Evolutionary conservation across 1,284 basidiomycete genomes (phyloP), one percentile per base, ranked within the genome.

Genomic region (Pseudozyma tsukubaensis): DNA sequence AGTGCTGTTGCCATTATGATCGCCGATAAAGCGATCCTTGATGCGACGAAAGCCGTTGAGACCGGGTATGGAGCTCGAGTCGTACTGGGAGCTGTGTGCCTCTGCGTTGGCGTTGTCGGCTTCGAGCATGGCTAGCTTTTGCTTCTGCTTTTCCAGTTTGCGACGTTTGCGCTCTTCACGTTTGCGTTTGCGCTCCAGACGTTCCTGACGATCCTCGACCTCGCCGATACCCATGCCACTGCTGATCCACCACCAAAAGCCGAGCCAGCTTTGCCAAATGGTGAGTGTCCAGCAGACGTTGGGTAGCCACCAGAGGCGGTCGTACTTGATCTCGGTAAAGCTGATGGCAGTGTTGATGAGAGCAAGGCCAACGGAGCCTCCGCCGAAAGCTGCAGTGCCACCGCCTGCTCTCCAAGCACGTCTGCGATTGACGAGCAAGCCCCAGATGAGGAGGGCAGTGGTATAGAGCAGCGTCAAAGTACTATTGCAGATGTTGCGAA

Each of bases 401-500:
- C 96, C 96, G 36, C 86, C 85, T 0, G 92, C 92, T 16, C 95
- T 89, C 96, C 96, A 99, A 1, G 97, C 97, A 58, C 94, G 90
- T 52, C 90, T 88, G 34, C 94, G 89, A 82, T 98, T 98, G 76
- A 99, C 90, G 56, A 94, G 86, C 65, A 92, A 88, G 43, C 96
- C 97, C 96, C 96, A 99, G 68, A 97, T 90, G 81, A 94, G 88
- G 57, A 99, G 90, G 1, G 93, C 90, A 47, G 89, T 87, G 4
- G 94, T 94, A 86, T 98, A 99, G 59, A 99, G 90, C 53, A 99
- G 88, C 18, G 94, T 93, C 21, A 99, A 89, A 0, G 95, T 93
- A 5, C 93, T 94, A 84, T 97, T 97, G 89, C 94, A 96, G 67
- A 97, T 92, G 86, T 97, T 97, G 59, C 92, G 91, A 32, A 95